Evolutionary conservation across 148 eudicot genomes (phyloP).

Genomic region (Vaccinium vitisidaea): DNA sequence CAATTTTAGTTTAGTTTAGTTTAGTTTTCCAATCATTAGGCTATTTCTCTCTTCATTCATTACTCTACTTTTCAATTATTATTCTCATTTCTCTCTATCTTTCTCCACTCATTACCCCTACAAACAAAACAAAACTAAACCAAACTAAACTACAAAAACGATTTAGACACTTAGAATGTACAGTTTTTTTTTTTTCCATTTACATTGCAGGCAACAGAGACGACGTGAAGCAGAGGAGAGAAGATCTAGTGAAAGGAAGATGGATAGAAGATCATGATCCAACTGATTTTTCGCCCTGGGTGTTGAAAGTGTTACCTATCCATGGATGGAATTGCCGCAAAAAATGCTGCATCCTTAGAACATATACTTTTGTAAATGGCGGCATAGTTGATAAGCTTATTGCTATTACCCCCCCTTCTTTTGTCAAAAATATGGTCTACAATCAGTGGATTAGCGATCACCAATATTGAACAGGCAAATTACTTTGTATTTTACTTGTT

Average conservation of each 20-base stretch:
- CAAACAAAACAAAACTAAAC: too few species aligned
- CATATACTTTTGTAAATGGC: not conserved
- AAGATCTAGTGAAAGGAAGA: conserved; percentile 60
- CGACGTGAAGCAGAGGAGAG: conserved; percentile 67
- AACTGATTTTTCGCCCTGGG: not conserved
- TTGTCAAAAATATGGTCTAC: not conserved
- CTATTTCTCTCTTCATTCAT: too few species aligned
- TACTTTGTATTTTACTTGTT: not conserved
- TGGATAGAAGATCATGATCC: conserved; percentile 57
- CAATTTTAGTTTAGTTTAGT: too few species aligned
- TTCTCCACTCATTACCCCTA: too few species aligned
- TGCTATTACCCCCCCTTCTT: not conserved
- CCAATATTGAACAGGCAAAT: not conserved
- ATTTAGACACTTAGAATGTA: not conserved
- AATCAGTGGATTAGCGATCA: not conserved
- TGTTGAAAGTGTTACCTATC: not conserved
- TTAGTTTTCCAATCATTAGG: too few species aligned
- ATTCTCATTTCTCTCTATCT: too few species aligned
- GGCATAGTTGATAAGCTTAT: not conserved
- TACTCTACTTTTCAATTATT: too few species aligned
- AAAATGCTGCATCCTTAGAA: not conserved
- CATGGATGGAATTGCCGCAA: not conserved
- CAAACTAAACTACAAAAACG: too few species aligned
- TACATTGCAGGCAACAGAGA: conserved; percentile 66
- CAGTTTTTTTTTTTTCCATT: not conserved